phyloP scores from a whole-genome alignment of 2,329 filamentous ascomycete genomes.

The Akanthomyces muscarius region DNA sequence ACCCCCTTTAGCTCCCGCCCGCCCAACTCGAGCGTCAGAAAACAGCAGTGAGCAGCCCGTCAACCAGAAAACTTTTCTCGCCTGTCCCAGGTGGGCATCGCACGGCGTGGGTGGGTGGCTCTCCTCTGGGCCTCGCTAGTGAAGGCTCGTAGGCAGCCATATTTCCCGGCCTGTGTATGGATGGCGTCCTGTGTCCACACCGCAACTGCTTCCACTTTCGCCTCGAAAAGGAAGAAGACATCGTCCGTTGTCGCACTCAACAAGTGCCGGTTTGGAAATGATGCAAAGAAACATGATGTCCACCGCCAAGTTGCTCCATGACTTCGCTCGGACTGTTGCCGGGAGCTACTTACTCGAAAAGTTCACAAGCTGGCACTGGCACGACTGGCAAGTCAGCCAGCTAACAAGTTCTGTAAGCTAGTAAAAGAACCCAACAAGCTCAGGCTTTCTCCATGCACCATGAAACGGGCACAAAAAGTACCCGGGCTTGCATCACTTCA shows the following conservation, averaged over 20 bases:
- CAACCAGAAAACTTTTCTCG: constrained; percentile 12
- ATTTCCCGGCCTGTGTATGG: constrained; percentile 15
- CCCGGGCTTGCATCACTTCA: constrained; percentile 3
- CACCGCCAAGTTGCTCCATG: not conserved
- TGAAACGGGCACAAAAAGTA: not conserved
- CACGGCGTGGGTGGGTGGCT: not conserved
- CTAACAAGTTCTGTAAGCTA: not conserved
- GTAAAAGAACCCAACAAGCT: not conserved
- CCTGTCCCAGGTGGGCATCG: not conserved
- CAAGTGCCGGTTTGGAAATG: constrained; percentile 2
- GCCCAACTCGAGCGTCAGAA: not conserved
- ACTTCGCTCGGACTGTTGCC: constrained; percentile 1
- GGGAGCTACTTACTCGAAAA: not conserved
- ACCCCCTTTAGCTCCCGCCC: not conserved
- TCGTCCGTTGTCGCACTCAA: not conserved
- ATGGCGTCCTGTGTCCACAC: constrained; percentile 4
- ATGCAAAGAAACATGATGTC: not conserved
- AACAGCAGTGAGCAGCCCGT: not conserved
- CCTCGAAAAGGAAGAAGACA: not conserved
- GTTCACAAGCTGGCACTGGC: no score
- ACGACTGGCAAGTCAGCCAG: not conserved
- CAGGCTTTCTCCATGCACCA: not conserved
- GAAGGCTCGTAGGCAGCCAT: constrained; percentile 9
- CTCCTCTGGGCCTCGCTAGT: constrained; percentile 1
- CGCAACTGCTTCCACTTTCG: constrained; percentile 9